Evolutionary conservation across 441 rosid genomes (phyloP).

Genomic region (Croton laevigatus): DNA sequence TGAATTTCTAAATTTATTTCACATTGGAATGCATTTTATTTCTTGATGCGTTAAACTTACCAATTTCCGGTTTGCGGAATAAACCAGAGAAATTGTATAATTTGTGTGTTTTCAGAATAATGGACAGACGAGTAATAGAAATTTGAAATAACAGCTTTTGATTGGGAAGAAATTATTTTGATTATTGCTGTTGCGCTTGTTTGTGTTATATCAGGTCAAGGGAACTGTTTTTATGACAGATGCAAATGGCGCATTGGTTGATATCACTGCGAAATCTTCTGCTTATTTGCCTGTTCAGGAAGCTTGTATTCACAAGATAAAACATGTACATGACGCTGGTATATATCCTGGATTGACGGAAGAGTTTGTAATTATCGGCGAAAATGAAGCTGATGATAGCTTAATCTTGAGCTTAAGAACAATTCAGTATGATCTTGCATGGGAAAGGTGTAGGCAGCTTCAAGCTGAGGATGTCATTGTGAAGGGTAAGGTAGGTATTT

Average conservation of each 20-base stretch:
- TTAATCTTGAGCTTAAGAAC: slow-evolving; percentile 69
- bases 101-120: no score
- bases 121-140: no score
- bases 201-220: slow-evolving; percentile 48
- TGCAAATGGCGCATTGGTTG: slow-evolving; percentile 73
- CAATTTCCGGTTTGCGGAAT: no score
- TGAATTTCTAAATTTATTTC: no score
- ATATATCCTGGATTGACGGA: slow-evolving; percentile 78
- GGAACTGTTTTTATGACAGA: slow-evolving; percentile 78
- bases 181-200: neutral
- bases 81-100: no score
- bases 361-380: slow-evolving; percentile 84
- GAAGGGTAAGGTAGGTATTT: slow-evolving; percentile 73
- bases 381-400: slow-evolving; percentile 78
- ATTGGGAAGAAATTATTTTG: slow-evolving; percentile 8
- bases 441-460: slow-evolving; percentile 98
- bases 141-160: no score
- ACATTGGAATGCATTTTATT: neutral
- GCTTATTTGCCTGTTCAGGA: slow-evolving; percentile 78
- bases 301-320: slow-evolving; percentile 73
- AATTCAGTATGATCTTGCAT: slow-evolving; percentile 76
- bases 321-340: slow-evolving; percentile 80
- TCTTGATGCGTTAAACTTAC: no score
- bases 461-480: slow-evolving; percentile 91
- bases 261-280: slow-evolving; percentile 79